Evolutionary conservation across 1,139 yeast genomes (phyloP), one percentile per base, ranked within the genome.

Genomic region (Candida buenavistaensis): DNA sequence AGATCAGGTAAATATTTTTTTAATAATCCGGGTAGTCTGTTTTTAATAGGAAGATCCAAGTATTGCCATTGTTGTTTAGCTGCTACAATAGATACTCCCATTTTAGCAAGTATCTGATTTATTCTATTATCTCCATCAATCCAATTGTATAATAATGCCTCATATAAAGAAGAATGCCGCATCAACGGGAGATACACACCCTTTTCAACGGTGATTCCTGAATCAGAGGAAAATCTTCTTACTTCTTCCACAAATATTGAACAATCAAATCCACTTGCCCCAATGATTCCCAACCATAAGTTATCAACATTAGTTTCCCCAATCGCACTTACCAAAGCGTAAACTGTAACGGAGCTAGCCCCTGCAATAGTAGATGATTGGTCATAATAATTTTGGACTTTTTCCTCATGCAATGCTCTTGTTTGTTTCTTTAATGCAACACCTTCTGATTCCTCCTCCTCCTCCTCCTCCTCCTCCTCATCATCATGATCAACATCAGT

Each of bases 61-160:
- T 92, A 95, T 22, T 84, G 72, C 97, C 97, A 94, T 43, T 82
- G 81, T 58, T 94, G 97, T 50, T 83, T 85, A 1, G 97, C 95
- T 15, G 85, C 83, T 3, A 81, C 85, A 32, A 94, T 64, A 0
- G 97, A 83, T 5, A 94, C 84, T 6, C 98, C 98, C 97, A 94
- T 92, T 48, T 85, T 80, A 2, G 98, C 98, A 63, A 94, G 85
- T 74, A 94, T 72, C 50, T 89, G 89, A 55, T 90, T 95, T 32
- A 94, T 65, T 47, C 82, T 76, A 55, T 87, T 88, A 48, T 82
- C 78, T 3, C 98, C 98, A 39, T 86, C 94, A 64, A 40, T 82
- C 81, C 40, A 92, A 67, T 54, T 89, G 56, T 89, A 94, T 52
- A 80, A 78, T 63, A 94, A 89, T 39, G 97, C 75, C 47, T 92